These are phyloP conservation scores for Fusarium odoratissimum DNA, from an alignment of 2,329 filamentous ascomycete genomes.

Conservation along the genomic window DNA sequence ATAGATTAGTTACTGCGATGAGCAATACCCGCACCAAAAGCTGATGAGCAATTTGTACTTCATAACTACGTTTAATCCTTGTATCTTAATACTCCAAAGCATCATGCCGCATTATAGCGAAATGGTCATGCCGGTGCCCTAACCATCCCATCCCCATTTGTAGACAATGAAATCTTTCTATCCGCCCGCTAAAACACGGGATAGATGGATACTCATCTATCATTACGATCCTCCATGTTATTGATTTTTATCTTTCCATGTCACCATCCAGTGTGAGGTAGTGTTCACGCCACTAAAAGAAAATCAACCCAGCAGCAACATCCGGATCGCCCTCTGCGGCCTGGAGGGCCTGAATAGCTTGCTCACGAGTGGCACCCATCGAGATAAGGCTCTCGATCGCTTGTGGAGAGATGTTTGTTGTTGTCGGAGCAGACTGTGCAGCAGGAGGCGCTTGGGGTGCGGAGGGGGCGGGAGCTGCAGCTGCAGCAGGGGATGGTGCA, in stretches of 20 bases:
- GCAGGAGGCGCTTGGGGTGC: slow-evolving; percentile 45
- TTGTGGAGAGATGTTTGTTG: slow-evolving; percentile 64
- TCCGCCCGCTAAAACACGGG: slow-evolving; percentile 22
- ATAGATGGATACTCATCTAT: slow-evolving; percentile 36
- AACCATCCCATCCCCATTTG: background rate
- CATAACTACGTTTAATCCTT: slow-evolving; percentile 26
- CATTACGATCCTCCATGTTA: slow-evolving; percentile 30
- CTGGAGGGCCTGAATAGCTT: slow-evolving; percentile 83
- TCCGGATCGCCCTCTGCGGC: slow-evolving; percentile 89
- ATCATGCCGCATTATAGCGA: slow-evolving; percentile 20
- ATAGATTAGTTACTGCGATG: slow-evolving; percentile 24
- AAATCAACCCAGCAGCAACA: slow-evolving; percentile 85
- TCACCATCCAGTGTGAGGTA: slow-evolving; percentile 20
- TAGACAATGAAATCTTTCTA: slow-evolving; percentile 38
- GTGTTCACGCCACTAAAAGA: slow-evolving; percentile 49
- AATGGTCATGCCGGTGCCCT: slow-evolving; percentile 19
- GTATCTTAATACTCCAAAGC: slow-evolving; percentile 30
- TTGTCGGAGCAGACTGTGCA: slow-evolving; percentile 43
- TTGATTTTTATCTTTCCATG: slow-evolving; percentile 22
- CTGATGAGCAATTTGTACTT: slow-evolving; percentile 33
- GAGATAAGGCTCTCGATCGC: slow-evolving; percentile 80
- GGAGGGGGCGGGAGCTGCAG: slow-evolving; percentile 44
- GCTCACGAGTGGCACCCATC: slow-evolving; percentile 80
- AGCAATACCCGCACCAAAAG: slow-evolving; percentile 32
- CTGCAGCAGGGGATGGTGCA: slow-evolving; percentile 43